These are phyloP conservation scores for Curvularia hawaiiensis DNA, from an alignment of 2,329 filamentous ascomycete species.

Conservation along the genomic window DNA sequence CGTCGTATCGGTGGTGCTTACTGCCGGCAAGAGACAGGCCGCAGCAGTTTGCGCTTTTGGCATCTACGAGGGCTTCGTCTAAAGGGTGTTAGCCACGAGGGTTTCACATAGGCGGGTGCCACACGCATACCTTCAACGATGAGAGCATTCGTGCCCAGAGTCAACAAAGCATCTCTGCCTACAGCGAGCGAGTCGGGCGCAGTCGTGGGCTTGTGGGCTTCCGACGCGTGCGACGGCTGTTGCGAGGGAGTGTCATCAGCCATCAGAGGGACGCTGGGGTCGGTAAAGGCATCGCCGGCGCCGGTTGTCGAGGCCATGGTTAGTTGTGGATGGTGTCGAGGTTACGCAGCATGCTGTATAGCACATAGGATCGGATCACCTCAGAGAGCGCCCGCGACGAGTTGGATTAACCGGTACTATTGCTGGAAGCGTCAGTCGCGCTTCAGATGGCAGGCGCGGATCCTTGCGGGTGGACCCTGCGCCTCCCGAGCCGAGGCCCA, in stretches of 20 bases:
- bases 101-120: neutral
- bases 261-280: constrained; percentile 6
- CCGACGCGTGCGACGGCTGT: neutral
- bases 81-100: constrained; percentile 10
- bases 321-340: constrained; percentile 14
- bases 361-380: neutral
- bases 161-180: constrained; percentile 64
- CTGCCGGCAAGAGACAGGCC: constrained; percentile 57
- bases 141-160: constrained; percentile 64
- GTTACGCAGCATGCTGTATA: constrained; percentile 11
- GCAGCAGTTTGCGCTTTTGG: constrained; percentile 60
- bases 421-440: neutral
- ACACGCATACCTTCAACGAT: constrained; percentile 60
- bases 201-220: constrained; percentile 5
- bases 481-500: constrained; percentile 17
- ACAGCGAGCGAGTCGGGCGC: constrained; percentile 55
- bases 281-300: constrained; percentile 12
- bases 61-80: constrained; percentile 61
- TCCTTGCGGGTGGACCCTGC: constrained; percentile 14
- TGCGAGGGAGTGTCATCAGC: constrained; percentile 37
- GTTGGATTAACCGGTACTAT: neutral
- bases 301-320: constrained; percentile 27
- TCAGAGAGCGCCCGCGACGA: neutral
- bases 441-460: constrained; percentile 7
- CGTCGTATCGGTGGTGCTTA: constrained; percentile 31